Evolutionary conservation across 1,284 basidiomycete species (phyloP), one percentile per base, ranked within the genome.

Genomic region (Golubevia sp.): DNA sequence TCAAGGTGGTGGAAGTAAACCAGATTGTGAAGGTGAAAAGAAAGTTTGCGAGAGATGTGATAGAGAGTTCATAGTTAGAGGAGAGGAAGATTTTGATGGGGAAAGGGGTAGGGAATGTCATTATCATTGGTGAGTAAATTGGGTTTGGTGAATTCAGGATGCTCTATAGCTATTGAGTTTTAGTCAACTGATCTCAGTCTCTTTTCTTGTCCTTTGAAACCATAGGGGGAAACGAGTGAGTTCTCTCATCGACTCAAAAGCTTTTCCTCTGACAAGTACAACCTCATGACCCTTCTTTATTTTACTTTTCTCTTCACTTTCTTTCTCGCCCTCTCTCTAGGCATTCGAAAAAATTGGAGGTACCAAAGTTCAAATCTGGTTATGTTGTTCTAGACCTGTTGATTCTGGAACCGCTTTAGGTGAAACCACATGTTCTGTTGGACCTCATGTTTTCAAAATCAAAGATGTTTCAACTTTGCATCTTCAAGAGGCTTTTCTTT

Each of bases 401-500:
- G 78, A 76, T 48, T 56, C 58, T n/a, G 57, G n/a, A 24, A 27
- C 59, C 7, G 49, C 49, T 24, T 62, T 72, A 0, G 73, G 71
- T 24, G 69, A 75, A 34, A 68, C 69, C 48, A 67, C 73, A 27
- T 78, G 76, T 57, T 69, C 71, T 1, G 66, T 67, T 8, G 77
- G 76, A 4, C 77, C 77, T 2, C 79, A 82, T 62, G 77, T 80
- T 2, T 82, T 78, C 68, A 79, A 79, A 48, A 76, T 78, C 56
- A 77, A 77, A 18, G 44, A 50, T 1, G 63, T 60, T 1, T 59
- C 66, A 26, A 68, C 68, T 13, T 55, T 82, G 55, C 77, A 82
- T 55, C 56, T 60, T 7, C 69, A 76, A 30, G 73, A 73, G 54
- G 72, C 63, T 1, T 82, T 78, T 57, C 60, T 71, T 59, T 73